Conservation (phyloP, 75 land plant genomes). For the Pinus tabuliformis region DNA sequence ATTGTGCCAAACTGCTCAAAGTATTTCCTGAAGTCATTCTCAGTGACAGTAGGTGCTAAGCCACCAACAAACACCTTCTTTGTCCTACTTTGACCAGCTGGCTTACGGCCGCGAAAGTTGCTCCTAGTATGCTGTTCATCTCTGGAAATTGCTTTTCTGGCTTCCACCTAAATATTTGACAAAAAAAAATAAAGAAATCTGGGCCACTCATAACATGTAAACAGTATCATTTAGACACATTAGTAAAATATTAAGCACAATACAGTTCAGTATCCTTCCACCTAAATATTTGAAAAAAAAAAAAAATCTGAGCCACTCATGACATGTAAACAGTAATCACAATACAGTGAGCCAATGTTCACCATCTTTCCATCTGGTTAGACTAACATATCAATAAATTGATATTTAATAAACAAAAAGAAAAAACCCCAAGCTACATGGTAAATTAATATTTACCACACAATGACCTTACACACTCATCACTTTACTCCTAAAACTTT, state of each 20-base stretch:
- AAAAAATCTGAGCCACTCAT: no score
- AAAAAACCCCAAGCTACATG: no score
- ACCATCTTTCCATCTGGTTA: no score
- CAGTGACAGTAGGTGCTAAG: constrained; percentile 48
- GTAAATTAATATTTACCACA: no score
- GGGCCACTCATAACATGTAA: background rate
- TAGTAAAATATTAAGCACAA: no score
- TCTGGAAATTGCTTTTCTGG: constrained; percentile 55
- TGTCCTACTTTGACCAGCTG: constrained; percentile 18
- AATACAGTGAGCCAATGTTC: no score
- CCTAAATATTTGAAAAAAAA: no score
- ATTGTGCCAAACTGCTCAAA: constrained; percentile 62
- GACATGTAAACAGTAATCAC: no score
- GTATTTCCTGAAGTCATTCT: constrained; percentile 53
- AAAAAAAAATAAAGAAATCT: background rate
- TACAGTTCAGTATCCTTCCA: no score
- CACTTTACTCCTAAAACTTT: constrained; percentile 1
- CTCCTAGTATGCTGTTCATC: constrained; percentile 31
- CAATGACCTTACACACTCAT: no score
- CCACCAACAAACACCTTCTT: constrained; percentile 56
- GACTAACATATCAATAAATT: no score
- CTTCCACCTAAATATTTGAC: constrained; percentile 41
- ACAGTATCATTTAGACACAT: background rate
- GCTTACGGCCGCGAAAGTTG: constrained; percentile 17
- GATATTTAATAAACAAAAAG: no score